Evolutionary conservation across 176 grass and related monocot genomes (phyloP), one percentile per base, ranked within the genome.

Genomic region (Calamus simplicifolius): DNA sequence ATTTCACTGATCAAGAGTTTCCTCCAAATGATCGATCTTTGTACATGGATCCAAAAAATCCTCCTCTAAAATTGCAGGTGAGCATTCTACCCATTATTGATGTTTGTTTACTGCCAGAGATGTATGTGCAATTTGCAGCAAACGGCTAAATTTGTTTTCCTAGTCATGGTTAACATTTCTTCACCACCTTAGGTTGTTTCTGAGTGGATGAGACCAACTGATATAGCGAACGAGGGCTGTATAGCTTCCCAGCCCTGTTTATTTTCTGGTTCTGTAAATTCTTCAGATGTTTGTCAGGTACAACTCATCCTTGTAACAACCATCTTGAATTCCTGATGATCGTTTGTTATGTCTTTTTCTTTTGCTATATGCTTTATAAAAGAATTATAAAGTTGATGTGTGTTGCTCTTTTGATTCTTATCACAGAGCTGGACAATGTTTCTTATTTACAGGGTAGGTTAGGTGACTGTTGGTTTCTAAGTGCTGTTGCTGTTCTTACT

Each of bases 211-310:
- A 81, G 88, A 52, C 88, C 84, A 60, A 70, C 73, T 92, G 87
- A 92, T 27, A 88, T 98, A 52, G 81, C 81, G 27, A 83, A 82
- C 78, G 73, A 92, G 60, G 83, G 81, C 70, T 88, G 87, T 26
- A 78, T 89, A 49, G 59, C 51, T 77, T 81, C 79, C 53, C 77
- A 68, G 19, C 88, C 87, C 7, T 92, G 84, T 71, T 83, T 98
- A 66, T 98, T 92, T 83, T 98, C 93, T 61, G 93, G 81, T 65
- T 80, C 78, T 67, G 67, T 92, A 21, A 98, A 89, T 85, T 98
- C 93, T 27, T 98, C 93, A 1, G 93, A 98, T 67, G 93, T 98
- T 70, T 92, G 93, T 54, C 93, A 98, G 93, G 93, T 98, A 88
- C 52, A 16, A n/a, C 18, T 35, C n/a, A 54, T 56, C 17, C 35